A percentile compares a stretch with the other conserved stretches of the same genome.
Conservation (phyloP, 202 grass and related monocot species). For the Cymbopogon flexuosus region DNA sequence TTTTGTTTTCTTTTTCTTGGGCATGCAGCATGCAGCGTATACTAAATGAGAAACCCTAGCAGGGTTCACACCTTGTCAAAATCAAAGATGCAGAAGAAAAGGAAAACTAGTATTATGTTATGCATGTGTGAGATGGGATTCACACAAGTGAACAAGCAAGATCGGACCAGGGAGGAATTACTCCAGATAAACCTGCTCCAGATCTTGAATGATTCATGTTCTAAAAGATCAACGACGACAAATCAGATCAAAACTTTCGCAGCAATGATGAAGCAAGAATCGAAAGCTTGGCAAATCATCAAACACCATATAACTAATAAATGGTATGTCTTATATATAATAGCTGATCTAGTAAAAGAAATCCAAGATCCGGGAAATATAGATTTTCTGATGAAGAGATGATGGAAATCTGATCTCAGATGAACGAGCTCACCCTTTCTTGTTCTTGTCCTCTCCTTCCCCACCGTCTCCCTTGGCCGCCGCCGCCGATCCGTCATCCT, state of each 20-base stretch:
- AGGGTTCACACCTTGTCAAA: slow-evolving; percentile 41
- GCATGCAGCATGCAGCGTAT: slow-evolving; percentile 7
- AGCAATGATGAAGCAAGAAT: neutral
- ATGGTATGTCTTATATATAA: neutral
- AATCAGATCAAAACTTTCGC: neutral
- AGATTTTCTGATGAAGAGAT: neutral
- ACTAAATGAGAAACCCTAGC: slow-evolving; percentile 57
- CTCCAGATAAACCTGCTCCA: neutral
- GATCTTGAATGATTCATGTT: slow-evolving; percentile 17
- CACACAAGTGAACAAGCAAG: neutral
- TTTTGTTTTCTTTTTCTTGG: slow-evolving; percentile 2
- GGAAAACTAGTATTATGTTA: neutral
- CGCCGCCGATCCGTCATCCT: slow-evolving; percentile 26
- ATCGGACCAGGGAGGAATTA: neutral
- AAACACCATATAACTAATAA: neutral
- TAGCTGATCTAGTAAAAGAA: neutral
- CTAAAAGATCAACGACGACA: neutral
- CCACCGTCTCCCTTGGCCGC: slow-evolving; percentile 35
- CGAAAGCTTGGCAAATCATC: neutral
- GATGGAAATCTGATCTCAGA: slow-evolving; percentile 1
- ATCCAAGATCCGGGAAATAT: neutral
- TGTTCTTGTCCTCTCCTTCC: slow-evolving; percentile 46
- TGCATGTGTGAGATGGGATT: neutral
- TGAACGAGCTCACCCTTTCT: slow-evolving; percentile 68
- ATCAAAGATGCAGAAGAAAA: slow-evolving; percentile 19